Conservation (phyloP, 148 eudicot species). For the Camellia lanceoleosa region DNA sequence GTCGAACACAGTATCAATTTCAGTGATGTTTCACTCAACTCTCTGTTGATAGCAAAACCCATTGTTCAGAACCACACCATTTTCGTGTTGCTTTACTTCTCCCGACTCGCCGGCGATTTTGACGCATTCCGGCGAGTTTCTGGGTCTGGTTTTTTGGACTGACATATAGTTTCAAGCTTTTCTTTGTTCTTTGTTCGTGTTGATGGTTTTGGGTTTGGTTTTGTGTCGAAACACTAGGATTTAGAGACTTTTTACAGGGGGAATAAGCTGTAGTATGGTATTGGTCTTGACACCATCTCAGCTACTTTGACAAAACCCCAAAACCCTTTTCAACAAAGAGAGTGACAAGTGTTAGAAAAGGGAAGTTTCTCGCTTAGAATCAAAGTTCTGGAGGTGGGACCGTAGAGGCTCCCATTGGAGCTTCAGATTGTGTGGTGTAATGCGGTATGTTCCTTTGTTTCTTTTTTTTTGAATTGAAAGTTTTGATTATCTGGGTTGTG, state of each 20-base stretch:
- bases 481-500: background rate
- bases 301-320: conserved; percentile 8
- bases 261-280: background rate
- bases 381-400: conserved; percentile 1
- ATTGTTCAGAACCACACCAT: background rate
- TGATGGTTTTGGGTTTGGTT: background rate
- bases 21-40: background rate
- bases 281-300: background rate
- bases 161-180: background rate
- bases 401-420: background rate
- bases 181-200: background rate
- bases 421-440: conserved; percentile 5
- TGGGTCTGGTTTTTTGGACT: background rate
- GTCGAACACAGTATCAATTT: background rate
- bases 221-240: background rate
- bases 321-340: background rate
- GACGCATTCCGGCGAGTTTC: background rate
- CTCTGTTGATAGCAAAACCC: background rate
- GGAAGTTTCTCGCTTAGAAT: background rate
- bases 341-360: background rate
- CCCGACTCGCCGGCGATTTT: background rate
- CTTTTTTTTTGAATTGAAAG: background rate
- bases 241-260: background rate
- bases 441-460: background rate
- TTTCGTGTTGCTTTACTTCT: background rate